Percentiles rank a stretch among this genome's conserved stretches.
These are phyloP conservation scores for Shiraia bambusicola DNA, from an alignment of 2,329 filamentous ascomycete species.

Conservation along the genomic window DNA sequence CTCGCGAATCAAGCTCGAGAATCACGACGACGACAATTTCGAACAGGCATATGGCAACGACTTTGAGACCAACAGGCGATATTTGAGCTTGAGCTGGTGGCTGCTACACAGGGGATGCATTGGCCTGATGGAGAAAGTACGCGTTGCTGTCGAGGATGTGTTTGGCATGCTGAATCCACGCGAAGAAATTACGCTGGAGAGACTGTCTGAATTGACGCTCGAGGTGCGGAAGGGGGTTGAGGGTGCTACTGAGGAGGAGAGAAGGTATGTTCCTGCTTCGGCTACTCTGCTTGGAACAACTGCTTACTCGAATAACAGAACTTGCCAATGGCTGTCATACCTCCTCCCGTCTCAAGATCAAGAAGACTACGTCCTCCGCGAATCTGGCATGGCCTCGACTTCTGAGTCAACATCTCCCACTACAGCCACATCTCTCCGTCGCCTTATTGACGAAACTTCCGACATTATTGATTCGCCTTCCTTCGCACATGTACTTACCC, in stretches of 20 bases:
- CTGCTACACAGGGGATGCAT: slow-evolving; percentile 87
- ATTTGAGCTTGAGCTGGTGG: slow-evolving; percentile 98
- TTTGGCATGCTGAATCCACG: slow-evolving; percentile 88
- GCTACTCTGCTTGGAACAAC: neutral
- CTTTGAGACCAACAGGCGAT: slow-evolving; percentile 93
- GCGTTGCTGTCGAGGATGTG: slow-evolving; percentile 81
- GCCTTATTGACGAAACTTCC: slow-evolving; percentile 90
- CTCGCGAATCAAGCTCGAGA: slow-evolving; percentile 82
- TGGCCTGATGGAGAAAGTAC: slow-evolving; percentile 77
- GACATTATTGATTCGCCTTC: slow-evolving; percentile 93
- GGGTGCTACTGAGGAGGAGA: slow-evolving; percentile 66
- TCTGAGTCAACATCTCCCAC: slow-evolving; percentile 41
- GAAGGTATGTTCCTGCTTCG: slow-evolving; percentile 47
- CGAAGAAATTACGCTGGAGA: slow-evolving; percentile 80
- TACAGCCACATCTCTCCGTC: slow-evolving; percentile 64
- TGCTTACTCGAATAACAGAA: slow-evolving; percentile 36
- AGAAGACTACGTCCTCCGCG: slow-evolving; percentile 79
- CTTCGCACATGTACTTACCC: slow-evolving; percentile 82
- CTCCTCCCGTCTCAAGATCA: slow-evolving; percentile 77
- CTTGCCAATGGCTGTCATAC: slow-evolving; percentile 75
- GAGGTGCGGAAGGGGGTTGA: slow-evolving; percentile 85
- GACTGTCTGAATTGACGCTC: slow-evolving; percentile 76
- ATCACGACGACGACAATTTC: slow-evolving; percentile 84
- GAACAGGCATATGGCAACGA: slow-evolving; percentile 87
- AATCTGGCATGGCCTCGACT: slow-evolving; percentile 71